Conservation (phyloP, 176 grass and related monocot genomes). For the Neostapfia colusana region DNA sequence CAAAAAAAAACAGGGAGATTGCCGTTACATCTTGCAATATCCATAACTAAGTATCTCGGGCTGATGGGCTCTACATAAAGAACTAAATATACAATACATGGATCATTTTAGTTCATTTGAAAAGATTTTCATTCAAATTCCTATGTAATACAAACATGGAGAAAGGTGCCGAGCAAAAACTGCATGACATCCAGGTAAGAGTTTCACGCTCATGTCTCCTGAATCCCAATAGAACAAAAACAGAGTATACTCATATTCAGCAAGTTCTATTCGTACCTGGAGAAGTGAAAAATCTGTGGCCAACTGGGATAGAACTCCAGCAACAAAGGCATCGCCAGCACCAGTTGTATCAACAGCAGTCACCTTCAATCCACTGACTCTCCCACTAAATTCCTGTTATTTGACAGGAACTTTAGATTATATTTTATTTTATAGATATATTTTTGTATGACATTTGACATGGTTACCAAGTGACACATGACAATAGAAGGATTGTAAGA, state of each 20-base stretch:
- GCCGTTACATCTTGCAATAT: too few relatives aligned
- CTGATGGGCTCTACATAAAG: not conserved
- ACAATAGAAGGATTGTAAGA: not conserved
- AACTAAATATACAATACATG: constrained; percentile 24
- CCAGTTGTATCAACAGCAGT: constrained; percentile 85
- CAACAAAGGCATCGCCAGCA: constrained; percentile 97
- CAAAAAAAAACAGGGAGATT: too few relatives aligned
- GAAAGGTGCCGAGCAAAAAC: not conserved
- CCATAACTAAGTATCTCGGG: not conserved
- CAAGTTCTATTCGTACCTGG: constrained; percentile 52
- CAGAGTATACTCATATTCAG: not conserved
- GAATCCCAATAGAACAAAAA: constrained; percentile 28
- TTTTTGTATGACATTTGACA: constrained; percentile 18
- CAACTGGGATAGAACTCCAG: constrained; percentile 80
- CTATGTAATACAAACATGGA: constrained; percentile 15
- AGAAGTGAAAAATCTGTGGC: constrained; percentile 66
- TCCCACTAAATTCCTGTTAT: constrained; percentile 83
- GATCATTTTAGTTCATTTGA: constrained; percentile 7
- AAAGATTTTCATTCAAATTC: constrained; percentile 9
- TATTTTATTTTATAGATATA: constrained; percentile 17
- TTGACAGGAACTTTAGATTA: constrained; percentile 1
- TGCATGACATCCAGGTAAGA: not conserved
- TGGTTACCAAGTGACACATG: not conserved
- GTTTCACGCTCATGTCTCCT: not conserved
- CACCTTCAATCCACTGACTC: constrained; percentile 78